phyloP scores from a whole-genome alignment of 352 stramenopile species.

The Pythium rishiriense region DNA sequence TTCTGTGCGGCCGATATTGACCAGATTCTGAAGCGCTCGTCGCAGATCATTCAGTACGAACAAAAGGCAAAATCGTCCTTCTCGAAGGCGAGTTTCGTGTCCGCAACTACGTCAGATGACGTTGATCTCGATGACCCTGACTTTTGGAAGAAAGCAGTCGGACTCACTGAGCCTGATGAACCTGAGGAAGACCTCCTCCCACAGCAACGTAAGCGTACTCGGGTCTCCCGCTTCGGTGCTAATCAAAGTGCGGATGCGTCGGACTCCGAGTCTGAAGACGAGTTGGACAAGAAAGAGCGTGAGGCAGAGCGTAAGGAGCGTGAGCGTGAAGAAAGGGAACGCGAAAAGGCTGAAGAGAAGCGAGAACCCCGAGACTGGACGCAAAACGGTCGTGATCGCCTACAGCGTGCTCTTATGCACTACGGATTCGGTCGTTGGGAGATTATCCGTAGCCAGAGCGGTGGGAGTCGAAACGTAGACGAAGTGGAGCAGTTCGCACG shows the following conservation, averaged over 20 bases:
- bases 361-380: slow-evolving; percentile 85
- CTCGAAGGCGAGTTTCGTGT: slow-evolving; percentile 93
- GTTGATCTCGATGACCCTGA: slow-evolving; percentile 98
- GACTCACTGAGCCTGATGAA: slow-evolving; percentile 72
- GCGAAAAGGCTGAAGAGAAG: slow-evolving; percentile 45
- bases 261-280: slow-evolving; percentile 70
- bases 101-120: slow-evolving; percentile 87
- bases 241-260: slow-evolving; percentile 31
- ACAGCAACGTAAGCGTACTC: slow-evolving; percentile 84
- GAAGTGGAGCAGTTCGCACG: slow-evolving; percentile 84
- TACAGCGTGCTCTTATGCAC: slow-evolving; percentile 88
- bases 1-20: slow-evolving; percentile 99
- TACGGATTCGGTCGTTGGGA: slow-evolving; percentile 87
- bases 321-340: slow-evolving; percentile 41
- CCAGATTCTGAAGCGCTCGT: slow-evolving; percentile 93
- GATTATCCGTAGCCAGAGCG: slow-evolving; percentile 87
- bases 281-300: slow-evolving; percentile 45
- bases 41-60: slow-evolving; percentile 85
- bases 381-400: slow-evolving; percentile 77
- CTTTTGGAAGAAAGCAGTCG: slow-evolving; percentile 99
- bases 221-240: slow-evolving; percentile 79
- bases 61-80: slow-evolving; percentile 87
- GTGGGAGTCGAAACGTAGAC: slow-evolving; percentile 79
- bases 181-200: slow-evolving; percentile 62
- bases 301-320: slow-evolving; percentile 52